Conservation (phyloP, 1,284 basidiomycete genomes). For the Vanrija pseudolonga region DNA sequence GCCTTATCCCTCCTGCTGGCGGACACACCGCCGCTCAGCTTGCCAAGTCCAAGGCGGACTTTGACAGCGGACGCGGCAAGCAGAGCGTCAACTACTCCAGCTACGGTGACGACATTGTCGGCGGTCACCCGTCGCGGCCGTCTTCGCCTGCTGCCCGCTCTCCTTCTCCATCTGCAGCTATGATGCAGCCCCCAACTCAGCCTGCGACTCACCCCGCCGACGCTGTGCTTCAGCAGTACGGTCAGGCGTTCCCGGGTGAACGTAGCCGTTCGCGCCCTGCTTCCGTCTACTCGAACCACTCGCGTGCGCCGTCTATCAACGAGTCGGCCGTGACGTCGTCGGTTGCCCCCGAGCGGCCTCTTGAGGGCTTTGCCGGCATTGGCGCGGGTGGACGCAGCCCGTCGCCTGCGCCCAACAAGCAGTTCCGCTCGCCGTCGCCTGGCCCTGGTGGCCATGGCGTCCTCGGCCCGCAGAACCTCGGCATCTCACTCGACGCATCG, state of each 20-base stretch:
- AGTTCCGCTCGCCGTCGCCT: constrained; percentile 33
- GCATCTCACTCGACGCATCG: constrained; percentile 71
- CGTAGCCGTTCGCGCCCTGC: constrained; percentile 55
- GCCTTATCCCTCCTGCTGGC: constrained; percentile 45
- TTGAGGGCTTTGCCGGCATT: constrained; percentile 70
- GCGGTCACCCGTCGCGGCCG: constrained; percentile 66
- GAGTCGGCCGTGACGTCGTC: constrained; percentile 18
- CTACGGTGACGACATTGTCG: constrained; percentile 69
- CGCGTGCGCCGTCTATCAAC: constrained; percentile 32
- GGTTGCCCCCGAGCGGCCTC: constrained; percentile 33
- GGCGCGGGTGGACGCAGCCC: constrained; percentile 59
- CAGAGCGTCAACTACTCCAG: constrained; percentile 50
- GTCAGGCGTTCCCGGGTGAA: constrained; percentile 84
- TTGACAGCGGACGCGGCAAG: constrained; percentile 34
- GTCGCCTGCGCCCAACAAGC: constrained; percentile 58
- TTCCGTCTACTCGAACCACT: constrained; percentile 39
- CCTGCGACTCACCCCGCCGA: constrained; percentile 59
- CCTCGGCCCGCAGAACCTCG: constrained; percentile 53
- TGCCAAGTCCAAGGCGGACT: constrained; percentile 48
- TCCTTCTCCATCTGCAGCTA: constrained; percentile 52
- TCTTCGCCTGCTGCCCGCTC: constrained; percentile 59
- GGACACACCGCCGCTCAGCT: constrained; percentile 50
- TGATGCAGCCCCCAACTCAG: constrained; percentile 66
- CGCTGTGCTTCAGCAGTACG: constrained; percentile 71
- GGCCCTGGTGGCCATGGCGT: constrained; percentile 34